Base-by-base conservation (phyloP, 176 grass and related monocot species). In the Panicum miliaceum region DNA sequence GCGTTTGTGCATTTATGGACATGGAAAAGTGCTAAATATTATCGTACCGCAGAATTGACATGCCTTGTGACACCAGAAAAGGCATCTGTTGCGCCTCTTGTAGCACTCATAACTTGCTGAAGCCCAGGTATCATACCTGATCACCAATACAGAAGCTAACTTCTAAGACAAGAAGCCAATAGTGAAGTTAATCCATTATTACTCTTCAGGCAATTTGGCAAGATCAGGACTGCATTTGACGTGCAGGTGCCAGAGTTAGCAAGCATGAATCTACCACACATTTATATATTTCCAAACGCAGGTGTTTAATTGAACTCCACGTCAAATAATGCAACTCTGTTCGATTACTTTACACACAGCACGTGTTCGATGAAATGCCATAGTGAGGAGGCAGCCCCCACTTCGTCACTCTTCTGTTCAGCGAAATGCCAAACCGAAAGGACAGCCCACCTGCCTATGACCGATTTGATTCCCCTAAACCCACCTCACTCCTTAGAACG, bases 41-140 rank as follows among this genome's bases (percentile, higher is more conserved):
- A 51, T 85, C 93, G 79, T 92, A 99, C 93, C 84, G 89, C 89
- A 16, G 81, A 67, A 89, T 99, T 96, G 66, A 90, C 88, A 80
- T 95, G 93, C 70, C 89, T 92, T 8, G 89, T 90, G 79, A 94
- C 86, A 71, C 96, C 91, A 43, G 93, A 96, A 82, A 99, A 96
- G 36, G 94, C 87, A 90, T 96, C 88, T 8, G 93, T 89, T 35
- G 96, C 96, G 4, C 96, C 93, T 79, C 96, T 96, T 60, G 96
- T 93, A 18, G 93, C 93, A 62, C 87, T 86, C 85, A 99, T 88
- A 76, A 99, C 84, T 94, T 99, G 91, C 68, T 96, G 93, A 80
- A 96, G 79, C 32, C 87, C 91, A 10, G 93, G 93, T 92, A 99
- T 92, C 16, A 84, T 87, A 86, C 96, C 96, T 99, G 79, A 73